These are phyloP conservation scores for Phytomonas sp. DNA, from an alignment of 208 protist genomes.

Conservation along the genomic window DNA sequence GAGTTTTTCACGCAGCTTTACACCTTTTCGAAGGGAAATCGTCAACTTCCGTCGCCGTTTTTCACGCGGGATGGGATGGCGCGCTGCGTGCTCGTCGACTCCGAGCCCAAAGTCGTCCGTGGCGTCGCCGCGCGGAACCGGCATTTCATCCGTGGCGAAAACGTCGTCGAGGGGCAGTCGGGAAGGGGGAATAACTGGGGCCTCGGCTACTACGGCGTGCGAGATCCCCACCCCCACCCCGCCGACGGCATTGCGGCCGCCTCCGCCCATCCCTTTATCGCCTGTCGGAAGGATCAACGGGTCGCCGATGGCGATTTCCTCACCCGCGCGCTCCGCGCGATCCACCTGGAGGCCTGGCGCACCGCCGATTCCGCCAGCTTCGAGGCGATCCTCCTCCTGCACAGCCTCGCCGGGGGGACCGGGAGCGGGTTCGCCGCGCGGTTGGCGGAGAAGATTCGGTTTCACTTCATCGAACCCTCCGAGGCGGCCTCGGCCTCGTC, in stretches of 20 bases:
- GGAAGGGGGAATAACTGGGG: constrained; percentile 85
- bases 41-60: constrained; percentile 22
- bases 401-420: constrained; percentile 80
- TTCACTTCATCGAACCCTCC: constrained; percentile 71
- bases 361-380: constrained; percentile 39
- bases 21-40: not conserved
- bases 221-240: constrained; percentile 5
- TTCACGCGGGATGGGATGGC: constrained; percentile 59
- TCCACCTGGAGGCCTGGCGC: constrained; percentile 69
- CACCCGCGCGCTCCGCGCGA: constrained; percentile 43
- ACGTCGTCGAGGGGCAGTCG: constrained; percentile 68
- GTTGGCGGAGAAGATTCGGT: constrained; percentile 71
- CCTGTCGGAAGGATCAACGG: constrained; percentile 69
- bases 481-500: constrained; percentile 8
- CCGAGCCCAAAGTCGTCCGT: constrained; percentile 82
- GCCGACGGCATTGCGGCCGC: not conserved
- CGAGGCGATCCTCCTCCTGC: constrained; percentile 74
- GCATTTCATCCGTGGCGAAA: constrained; percentile 48
- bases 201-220: constrained; percentile 74
- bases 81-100: constrained; percentile 76
- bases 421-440: constrained; percentile 72
- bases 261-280: constrained; percentile 19
- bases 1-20: constrained; percentile 68
- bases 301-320: constrained; percentile 46
- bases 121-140: constrained; percentile 44